These are phyloP conservation scores for Sugiyamaella novakii DNA, from an alignment of 1,139 yeast genomes.

Conservation along the genomic window DNA sequence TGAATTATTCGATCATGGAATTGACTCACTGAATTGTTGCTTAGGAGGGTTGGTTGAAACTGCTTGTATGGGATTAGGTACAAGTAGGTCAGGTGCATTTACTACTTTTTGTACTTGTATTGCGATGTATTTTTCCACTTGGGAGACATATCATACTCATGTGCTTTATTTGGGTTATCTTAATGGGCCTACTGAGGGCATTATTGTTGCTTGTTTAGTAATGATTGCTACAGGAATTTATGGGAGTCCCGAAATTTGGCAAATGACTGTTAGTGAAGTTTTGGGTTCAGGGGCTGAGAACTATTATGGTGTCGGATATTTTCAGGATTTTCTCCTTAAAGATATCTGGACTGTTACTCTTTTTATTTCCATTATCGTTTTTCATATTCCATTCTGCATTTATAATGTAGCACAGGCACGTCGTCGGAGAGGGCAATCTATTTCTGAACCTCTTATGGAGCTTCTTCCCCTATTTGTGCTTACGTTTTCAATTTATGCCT, in stretches of 20 bases:
- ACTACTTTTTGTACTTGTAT: slow-evolving; percentile 66
- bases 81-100: slow-evolving; percentile 46
- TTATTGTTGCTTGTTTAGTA: slow-evolving; percentile 57
- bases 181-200: slow-evolving; percentile 84
- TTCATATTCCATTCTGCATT: slow-evolving; percentile 50
- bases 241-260: slow-evolving; percentile 63
- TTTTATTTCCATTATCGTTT: slow-evolving; percentile 53
- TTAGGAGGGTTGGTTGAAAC: slow-evolving; percentile 46
- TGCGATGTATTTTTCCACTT: slow-evolving; percentile 72
- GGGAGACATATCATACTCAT: slow-evolving; percentile 83
- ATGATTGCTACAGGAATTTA: slow-evolving; percentile 59
- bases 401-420: slow-evolving; percentile 64
- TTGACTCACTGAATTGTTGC: slow-evolving; percentile 70
- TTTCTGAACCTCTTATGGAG: slow-evolving; percentile 46
- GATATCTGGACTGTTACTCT: slow-evolving; percentile 45
- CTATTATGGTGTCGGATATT: slow-evolving; percentile 9
- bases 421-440: slow-evolving; percentile 50
- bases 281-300: slow-evolving; percentile 18
- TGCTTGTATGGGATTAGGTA: slow-evolving; percentile 47
- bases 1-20: slow-evolving; percentile 78
- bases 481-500: slow-evolving; percentile 37
- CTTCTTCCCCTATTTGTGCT: slow-evolving; percentile 41
- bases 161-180: slow-evolving; percentile 65
- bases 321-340: slow-evolving; percentile 41
- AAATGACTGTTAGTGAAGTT: slow-evolving; percentile 36